phyloP scores from a whole-genome alignment of 768 basidiomycete species.

The Pisolithus albus region DNA sequence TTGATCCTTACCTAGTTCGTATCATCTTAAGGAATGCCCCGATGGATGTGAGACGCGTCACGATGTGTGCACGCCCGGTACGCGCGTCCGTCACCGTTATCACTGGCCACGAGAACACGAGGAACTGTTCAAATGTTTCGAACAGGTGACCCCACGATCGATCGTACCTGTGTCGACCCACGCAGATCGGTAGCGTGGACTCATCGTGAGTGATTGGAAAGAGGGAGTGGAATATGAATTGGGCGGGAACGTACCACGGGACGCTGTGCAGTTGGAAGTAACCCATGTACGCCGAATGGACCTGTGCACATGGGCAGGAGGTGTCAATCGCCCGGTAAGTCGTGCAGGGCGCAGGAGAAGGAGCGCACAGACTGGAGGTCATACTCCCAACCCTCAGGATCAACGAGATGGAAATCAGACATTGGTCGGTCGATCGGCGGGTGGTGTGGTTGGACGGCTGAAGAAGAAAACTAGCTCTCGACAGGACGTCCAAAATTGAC shows the following conservation, averaged over 20 bases:
- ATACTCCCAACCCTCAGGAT: constrained; percentile 73
- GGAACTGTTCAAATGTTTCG: constrained; percentile 70
- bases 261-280: constrained; percentile 67
- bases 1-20: constrained; percentile 53
- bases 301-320: constrained; percentile 21
- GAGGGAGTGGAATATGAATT: neutral
- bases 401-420: constrained; percentile 68
- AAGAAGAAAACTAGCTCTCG: no score
- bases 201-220: neutral
- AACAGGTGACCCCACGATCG: constrained; percentile 76
- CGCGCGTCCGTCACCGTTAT: constrained; percentile 68
- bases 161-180: constrained; percentile 51
- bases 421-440: constrained; percentile 22
- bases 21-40: constrained; percentile 80
- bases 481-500: no score
- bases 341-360: neutral
- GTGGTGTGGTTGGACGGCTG: no score
- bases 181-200: neutral
- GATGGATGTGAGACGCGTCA: constrained; percentile 66
- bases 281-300: constrained; percentile 74
- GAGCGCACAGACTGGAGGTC: constrained; percentile 67
- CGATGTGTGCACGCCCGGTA: constrained; percentile 72
- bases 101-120: constrained; percentile 78
- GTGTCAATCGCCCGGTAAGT: constrained; percentile 1
- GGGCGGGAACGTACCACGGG: constrained; percentile 44